phyloP scores from a whole-genome alignment of 2,329 filamentous ascomycete species.

The Epichloe sylvatica region DNA sequence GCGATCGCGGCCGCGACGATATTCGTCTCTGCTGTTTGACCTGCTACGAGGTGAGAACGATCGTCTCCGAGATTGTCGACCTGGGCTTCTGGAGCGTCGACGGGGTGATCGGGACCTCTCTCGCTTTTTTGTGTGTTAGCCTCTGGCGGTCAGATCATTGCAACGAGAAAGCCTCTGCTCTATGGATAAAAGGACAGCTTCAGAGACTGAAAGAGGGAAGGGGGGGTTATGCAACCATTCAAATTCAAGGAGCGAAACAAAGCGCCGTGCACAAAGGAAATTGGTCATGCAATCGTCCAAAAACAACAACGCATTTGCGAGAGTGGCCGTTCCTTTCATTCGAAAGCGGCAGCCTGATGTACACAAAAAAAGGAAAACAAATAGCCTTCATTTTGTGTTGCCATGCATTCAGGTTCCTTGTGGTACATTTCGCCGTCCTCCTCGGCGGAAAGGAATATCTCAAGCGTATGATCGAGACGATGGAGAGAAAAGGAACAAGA shows the following conservation, averaged over 20 bases:
- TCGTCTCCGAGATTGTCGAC: constrained; percentile 52
- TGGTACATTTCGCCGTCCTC: too few relatives aligned
- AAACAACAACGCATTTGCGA: neutral
- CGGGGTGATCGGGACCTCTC: constrained; percentile 72
- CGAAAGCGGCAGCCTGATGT: neutral
- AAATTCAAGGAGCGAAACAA: neutral
- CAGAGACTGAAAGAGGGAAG: neutral
- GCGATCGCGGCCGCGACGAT: constrained; percentile 59
- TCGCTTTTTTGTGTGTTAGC: constrained; percentile 43
- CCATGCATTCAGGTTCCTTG: too few relatives aligned
- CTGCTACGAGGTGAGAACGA: constrained; percentile 70
- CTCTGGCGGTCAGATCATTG: neutral
- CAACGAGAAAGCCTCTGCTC: neutral
- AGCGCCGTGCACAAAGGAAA: neutral
- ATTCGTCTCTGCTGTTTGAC: constrained; percentile 61
- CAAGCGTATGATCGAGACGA: neutral
- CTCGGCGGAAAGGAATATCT: neutral
- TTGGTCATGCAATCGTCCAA: neutral
- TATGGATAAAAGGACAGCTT: neutral
- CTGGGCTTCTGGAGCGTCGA: constrained; percentile 73
- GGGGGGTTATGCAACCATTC: neutral
- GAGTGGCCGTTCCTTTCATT: neutral
- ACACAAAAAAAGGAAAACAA: neutral
- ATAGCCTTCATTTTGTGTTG: neutral
- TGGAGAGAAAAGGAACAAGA: neutral